Percentiles rank a stretch among this genome's conserved stretches.
Evolutionary conservation across 768 basidiomycete genomes (phyloP).

Genomic region (Gloeopeniophorella convolvens): DNA sequence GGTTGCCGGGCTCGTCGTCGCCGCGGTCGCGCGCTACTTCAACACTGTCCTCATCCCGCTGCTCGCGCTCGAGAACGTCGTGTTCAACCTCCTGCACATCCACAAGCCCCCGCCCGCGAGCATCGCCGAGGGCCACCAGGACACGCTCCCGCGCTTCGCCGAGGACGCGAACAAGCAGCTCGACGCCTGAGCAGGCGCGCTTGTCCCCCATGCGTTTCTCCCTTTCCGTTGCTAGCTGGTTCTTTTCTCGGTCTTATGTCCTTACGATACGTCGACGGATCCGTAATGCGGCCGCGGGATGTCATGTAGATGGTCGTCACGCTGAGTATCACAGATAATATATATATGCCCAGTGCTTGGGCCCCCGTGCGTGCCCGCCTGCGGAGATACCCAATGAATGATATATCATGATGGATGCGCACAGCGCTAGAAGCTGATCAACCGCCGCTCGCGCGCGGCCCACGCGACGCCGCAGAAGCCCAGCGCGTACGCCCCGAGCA

Average conservation of each 20-base stretch:
- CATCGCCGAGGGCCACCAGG: not conserved
- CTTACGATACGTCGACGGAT: too few relatives aligned
- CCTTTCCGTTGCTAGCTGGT: too few relatives aligned
- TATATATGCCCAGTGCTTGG: too few relatives aligned
- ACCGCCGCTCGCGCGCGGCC: slow-evolving; percentile 33
- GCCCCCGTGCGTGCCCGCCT: too few relatives aligned
- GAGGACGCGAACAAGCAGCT: not conserved
- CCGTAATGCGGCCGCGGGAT: too few relatives aligned
- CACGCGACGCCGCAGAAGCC: slow-evolving; percentile 60
- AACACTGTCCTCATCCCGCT: slow-evolving; percentile 8
- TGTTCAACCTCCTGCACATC: slow-evolving; percentile 1
- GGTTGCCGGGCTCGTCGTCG: slow-evolving; percentile 4
- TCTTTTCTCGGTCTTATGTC: too few relatives aligned
- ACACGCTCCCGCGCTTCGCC: slow-evolving; percentile 2
- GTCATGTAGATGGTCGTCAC: too few relatives aligned
- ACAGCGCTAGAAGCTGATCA: slow-evolving; percentile 18
- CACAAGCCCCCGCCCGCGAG: slow-evolving; percentile 4
- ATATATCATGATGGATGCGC: too few relatives aligned
- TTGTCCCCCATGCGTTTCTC: not conserved
- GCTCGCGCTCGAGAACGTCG: slow-evolving; percentile 6
- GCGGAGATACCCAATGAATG: too few relatives aligned
- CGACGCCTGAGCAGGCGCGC: not conserved
- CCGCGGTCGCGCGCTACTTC: not conserved
- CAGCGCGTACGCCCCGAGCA: slow-evolving; percentile 57
- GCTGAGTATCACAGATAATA: too few relatives aligned